Evolutionary conservation across 768 basidiomycete species (phyloP).

Genomic region (Glaciozyma martinii): DNA sequence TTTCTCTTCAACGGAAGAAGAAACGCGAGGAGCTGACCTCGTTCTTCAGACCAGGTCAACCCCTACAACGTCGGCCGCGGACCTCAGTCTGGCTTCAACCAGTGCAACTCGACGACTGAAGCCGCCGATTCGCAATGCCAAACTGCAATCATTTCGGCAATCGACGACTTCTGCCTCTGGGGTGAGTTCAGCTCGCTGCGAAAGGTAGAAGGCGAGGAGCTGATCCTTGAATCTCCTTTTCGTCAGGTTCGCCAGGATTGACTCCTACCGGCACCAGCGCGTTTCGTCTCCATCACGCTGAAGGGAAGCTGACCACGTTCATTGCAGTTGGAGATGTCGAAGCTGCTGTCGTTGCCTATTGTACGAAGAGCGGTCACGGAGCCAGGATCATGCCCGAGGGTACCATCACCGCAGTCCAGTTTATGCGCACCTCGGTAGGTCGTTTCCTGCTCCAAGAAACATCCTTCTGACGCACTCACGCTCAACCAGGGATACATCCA

Average conservation of each 20-base stretch:
- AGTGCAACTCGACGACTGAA: slow-evolving; percentile 24
- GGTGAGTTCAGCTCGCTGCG: neutral
- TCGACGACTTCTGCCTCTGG: slow-evolving; percentile 32
- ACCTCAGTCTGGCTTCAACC: slow-evolving; percentile 2
- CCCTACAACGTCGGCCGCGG: slow-evolving; percentile 14
- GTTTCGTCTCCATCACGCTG: too few relatives aligned
- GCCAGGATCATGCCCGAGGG: slow-evolving; percentile 60
- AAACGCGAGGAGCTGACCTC: neutral
- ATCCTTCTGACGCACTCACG: too few relatives aligned
- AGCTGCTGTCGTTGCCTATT: slow-evolving; percentile 34
- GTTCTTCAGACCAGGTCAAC: slow-evolving; percentile 25
- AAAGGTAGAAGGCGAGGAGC: neutral
- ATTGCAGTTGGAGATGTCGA: slow-evolving; percentile 16
- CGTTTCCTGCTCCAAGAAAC: too few relatives aligned
- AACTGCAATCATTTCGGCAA: slow-evolving; percentile 11
- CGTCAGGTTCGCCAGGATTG: neutral
- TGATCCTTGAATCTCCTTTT: neutral
- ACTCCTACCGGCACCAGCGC: neutral
- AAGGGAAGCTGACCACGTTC: too few relatives aligned
- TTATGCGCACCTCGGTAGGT: slow-evolving; percentile 38
- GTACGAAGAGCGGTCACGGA: slow-evolving; percentile 47
- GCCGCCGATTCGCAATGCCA: slow-evolving; percentile 25
- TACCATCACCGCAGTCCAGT: slow-evolving; percentile 49
- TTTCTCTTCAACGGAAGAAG: neutral
- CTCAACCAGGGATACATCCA: slow-evolving; percentile 37